Evolutionary conservation across 2,329 filamentous ascomycete species (phyloP).

Genomic region (Chaetomium globosum): DNA sequence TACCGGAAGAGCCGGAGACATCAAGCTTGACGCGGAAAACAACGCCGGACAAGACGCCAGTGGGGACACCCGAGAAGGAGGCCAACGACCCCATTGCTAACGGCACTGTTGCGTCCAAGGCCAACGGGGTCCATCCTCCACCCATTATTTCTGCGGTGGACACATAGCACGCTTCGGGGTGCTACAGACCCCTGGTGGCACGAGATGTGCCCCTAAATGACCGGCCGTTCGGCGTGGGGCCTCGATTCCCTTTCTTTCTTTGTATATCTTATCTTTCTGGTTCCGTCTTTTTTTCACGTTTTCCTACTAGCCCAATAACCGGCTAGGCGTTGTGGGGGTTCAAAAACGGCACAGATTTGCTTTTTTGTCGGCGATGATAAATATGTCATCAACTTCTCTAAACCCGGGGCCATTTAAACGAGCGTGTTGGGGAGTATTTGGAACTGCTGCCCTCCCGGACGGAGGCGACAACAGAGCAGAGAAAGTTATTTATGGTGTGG

Average conservation of each 20-base stretch:
- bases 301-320: neutral
- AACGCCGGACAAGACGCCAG: conserved; percentile 38
- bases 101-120: conserved; percentile 1
- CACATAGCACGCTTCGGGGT: neutral
- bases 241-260: neutral
- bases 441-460: neutral
- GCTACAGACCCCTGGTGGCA: neutral
- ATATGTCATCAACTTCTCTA: neutral
- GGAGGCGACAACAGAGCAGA: neutral
- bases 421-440: neutral
- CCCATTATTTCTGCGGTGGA: neutral
- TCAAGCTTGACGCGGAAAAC: conserved; percentile 42
- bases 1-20: conserved; percentile 67
- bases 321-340: conserved; percentile 17
- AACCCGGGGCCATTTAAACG: neutral
- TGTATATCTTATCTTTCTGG: neutral
- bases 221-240: neutral
- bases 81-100: conserved; percentile 23
- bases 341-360: neutral
- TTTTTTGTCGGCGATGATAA: neutral
- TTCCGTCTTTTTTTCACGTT: neutral
- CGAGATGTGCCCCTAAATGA: neutral
- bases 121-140: conserved; percentile 24
- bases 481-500: neutral
- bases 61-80: conserved; percentile 26